These are phyloP conservation scores for Talaromyces sp. DNA, from an alignment of 2,329 filamentous ascomycete genomes.

Conservation along the genomic window DNA sequence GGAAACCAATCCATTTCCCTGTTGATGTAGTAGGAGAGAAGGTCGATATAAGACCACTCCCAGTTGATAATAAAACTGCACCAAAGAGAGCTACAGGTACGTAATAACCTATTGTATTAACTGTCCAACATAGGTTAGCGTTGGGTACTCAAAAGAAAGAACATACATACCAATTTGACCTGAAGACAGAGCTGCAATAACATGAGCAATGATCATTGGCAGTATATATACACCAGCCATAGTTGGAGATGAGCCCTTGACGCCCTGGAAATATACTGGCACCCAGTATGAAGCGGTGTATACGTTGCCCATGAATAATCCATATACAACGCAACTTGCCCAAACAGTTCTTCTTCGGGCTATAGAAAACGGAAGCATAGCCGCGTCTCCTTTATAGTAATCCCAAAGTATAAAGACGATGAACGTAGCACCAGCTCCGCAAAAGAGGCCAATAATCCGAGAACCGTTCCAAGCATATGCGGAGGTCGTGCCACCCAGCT, in stretches of 20 bases:
- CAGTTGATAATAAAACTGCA: slow-evolving; percentile 22
- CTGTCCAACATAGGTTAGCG: too few relatives aligned
- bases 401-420: slow-evolving; percentile 24
- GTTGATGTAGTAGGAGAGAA: slow-evolving; percentile 22
- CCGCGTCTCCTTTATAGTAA: slow-evolving; percentile 20
- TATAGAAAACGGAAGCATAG: slow-evolving; percentile 28
- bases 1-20: slow-evolving; percentile 23
- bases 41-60: slow-evolving; percentile 28
- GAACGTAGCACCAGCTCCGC: slow-evolving; percentile 18
- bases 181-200: slow-evolving; percentile 27
- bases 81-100: slow-evolving; percentile 24
- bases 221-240: slow-evolving; percentile 29
- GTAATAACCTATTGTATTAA: too few relatives aligned
- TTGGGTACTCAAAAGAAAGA: too few relatives aligned
- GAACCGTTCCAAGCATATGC: slow-evolving; percentile 22
- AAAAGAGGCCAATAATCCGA: slow-evolving; percentile 19
- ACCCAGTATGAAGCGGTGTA: slow-evolving; percentile 23
- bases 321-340: background rate
- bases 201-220: slow-evolving; percentile 21
- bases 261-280: slow-evolving; percentile 14
- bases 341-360: background rate
- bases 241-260: slow-evolving; percentile 24
- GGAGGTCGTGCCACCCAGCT: slow-evolving; percentile 23
- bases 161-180: background rate
- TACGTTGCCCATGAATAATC: background rate